Percentiles rank a stretch among this genome's conserved stretches.
These are phyloP conservation scores for Fomitopsis schrenkii DNA, from an alignment of 1,284 basidiomycete species.

Conservation along the genomic window DNA sequence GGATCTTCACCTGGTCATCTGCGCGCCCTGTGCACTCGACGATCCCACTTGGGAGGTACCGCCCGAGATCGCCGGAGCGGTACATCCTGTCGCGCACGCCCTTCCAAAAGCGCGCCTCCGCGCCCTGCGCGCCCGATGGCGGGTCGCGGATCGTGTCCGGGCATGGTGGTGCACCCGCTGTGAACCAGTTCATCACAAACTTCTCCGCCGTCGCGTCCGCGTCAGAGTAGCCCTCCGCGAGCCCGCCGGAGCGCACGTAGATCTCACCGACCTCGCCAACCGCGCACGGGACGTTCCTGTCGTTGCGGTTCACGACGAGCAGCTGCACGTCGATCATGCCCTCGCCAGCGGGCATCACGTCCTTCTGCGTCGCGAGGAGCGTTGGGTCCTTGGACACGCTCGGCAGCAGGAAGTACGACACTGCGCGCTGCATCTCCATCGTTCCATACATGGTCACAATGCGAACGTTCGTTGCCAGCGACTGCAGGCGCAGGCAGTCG, in stretches of 20 bases:
- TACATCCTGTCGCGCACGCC: constrained; percentile 99
- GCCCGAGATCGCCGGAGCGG: constrained; percentile 93
- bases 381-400: constrained; percentile 81
- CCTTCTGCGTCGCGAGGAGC: constrained; percentile 94
- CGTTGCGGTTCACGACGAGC: constrained; percentile 93
- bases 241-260: constrained; percentile 94
- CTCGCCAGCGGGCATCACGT: constrained; percentile 96
- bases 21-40: constrained; percentile 98
- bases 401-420: constrained; percentile 96
- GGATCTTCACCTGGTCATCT: constrained; percentile 99
- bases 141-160: constrained; percentile 72
- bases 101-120: constrained; percentile 84
- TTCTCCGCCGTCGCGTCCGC: constrained; percentile 83
- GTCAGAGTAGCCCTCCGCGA: constrained; percentile 96
- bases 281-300: constrained; percentile 85
- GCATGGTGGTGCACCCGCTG: constrained; percentile 39
- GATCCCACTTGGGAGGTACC: constrained; percentile 89
- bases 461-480: constrained; percentile 87
- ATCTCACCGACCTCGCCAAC: constrained; percentile 99
- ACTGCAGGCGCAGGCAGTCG: constrained; percentile 93
- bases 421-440: constrained; percentile 98
- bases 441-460: constrained; percentile 99
- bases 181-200: constrained; percentile 93
- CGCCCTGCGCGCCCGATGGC: constrained; percentile 49
- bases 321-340: constrained; percentile 99